Base-by-base conservation (phyloP, 208 protist genomes). In the Trypanosoma melophagium region DNA sequence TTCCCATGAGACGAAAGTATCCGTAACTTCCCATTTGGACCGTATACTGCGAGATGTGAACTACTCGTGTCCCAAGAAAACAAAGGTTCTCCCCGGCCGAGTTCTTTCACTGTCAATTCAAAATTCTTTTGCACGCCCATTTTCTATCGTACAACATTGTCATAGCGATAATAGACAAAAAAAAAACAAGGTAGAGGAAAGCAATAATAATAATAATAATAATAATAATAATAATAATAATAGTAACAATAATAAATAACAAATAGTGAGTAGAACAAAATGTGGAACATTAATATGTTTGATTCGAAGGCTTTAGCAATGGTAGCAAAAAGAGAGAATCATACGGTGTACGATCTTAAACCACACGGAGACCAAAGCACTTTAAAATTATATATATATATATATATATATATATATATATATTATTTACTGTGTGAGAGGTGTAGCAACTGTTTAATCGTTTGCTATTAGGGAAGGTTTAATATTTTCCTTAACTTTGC, bases 41-140 rank as follows among this genome's bases (percentile, higher is more conserved):
- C 93, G 1, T 73, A 75, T 0, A 94, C 74, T 13, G 96, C 97
- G 10, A 98, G 64, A 13, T 86, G 69, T 25, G 73, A 80, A 24
- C 86, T 75, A 9, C 64, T 70, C 14, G 78, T 58, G 60, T 97
- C 81, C 94, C 96, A 96, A 24, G 80, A 65, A 56, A 95, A 89
- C 12, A 80, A 60, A 10, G 89, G 79, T 9, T 56, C 51, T 0
- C 95, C 96, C 35, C 71, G 80, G 1, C 93, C 93, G 41, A 97
- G 64, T 17, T 87, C 80, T 8, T 74, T 69, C 45, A 61, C 41
- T 7, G 70, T 51, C 40, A 94, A 66, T 24, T 77, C 86, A 60
- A 95, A 93, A 41, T 94, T 86, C 76, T 95, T 86, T 44, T 75
- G 77, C 13, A 96, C 61, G 10, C 71, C 76, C 89, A 96, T 95